phyloP scores from a whole-genome alignment of 768 basidiomycete species.

The Fomitopsis pulvina region DNA sequence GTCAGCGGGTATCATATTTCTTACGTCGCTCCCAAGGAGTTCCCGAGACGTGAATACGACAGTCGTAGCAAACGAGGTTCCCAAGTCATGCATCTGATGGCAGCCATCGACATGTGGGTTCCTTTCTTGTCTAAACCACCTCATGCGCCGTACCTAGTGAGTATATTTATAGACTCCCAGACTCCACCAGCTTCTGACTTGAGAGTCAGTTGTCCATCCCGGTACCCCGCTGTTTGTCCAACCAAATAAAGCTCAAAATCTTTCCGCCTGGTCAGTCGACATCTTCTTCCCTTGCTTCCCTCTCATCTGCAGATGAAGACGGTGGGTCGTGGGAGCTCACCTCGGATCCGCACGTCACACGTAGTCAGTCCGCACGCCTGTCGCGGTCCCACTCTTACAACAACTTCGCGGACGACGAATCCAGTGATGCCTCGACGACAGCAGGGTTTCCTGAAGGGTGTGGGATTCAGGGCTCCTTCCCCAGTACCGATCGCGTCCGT shows the following conservation, averaged over 20 bases:
- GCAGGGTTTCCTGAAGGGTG: slow-evolving; percentile 53
- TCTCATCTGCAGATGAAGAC: slow-evolving; percentile 73
- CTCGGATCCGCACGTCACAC: slow-evolving; percentile 70
- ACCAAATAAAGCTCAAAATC: slow-evolving; percentile 67
- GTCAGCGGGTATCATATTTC: slow-evolving; percentile 74
- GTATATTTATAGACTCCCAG: slow-evolving; percentile 2
- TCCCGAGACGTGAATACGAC: slow-evolving; percentile 26
- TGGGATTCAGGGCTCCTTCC: slow-evolving; percentile 72
- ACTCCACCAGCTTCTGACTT: neutral
- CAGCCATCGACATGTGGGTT: slow-evolving; percentile 69
- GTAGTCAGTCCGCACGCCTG: slow-evolving; percentile 37
- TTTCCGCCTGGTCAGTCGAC: slow-evolving; percentile 53
- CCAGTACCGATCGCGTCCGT: slow-evolving; percentile 67
- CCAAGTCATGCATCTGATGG: slow-evolving; percentile 68
- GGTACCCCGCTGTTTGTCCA: slow-evolving; percentile 71
- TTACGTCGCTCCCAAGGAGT: slow-evolving; percentile 67
- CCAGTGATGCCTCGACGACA: slow-evolving; percentile 60
- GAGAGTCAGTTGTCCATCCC: slow-evolving; percentile 61
- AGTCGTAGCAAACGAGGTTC: slow-evolving; percentile 11
- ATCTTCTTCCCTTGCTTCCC: slow-evolving; percentile 59
- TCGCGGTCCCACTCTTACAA: slow-evolving; percentile 56
- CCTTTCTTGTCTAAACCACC: slow-evolving; percentile 65
- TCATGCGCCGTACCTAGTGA: slow-evolving; percentile 66
- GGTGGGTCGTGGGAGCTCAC: slow-evolving; percentile 65
- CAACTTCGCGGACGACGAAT: slow-evolving; percentile 77